Evolutionary conservation across 2,329 filamentous ascomycete genomes (phyloP), one percentile per base, ranked within the genome.

Genomic region (Aureobasidium sp.): DNA sequence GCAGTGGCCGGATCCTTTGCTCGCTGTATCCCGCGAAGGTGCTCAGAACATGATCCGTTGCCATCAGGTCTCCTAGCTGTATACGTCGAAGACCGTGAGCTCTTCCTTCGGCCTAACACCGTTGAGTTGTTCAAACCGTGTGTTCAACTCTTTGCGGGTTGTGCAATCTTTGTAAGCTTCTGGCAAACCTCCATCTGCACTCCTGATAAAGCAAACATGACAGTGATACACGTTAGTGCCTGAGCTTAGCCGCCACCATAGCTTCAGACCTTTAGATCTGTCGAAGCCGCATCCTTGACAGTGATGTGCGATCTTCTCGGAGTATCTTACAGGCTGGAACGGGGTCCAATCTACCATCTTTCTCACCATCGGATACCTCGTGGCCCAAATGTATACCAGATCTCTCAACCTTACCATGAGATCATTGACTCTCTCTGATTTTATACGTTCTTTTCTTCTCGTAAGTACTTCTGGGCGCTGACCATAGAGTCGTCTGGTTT

Each of bases 401-500:
- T 55, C 2, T 29, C 36, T 55, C 11, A 18, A 8, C 29, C 13
- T 40, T 15, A 11, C 20, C 2, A 15, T n/a, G n/a, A 36, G 53
- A 25, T 31, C 27, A 15, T 20, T 50, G n/a, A n/a, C n/a, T 36
- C 50, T 54, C 27, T 2, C 16, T 38, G 4, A 2, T 18, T 18
- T n/a, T 16, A 16, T 0, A 4, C 3, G 3, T 16, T 6, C 31
- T 3, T 16, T 6, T 2, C 7, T 9, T 23, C 10, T 54, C 8
- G 50, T 4, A 18, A 2, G n/a, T 2, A n/a, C 9, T 5, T 25
- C 33, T 16, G 20, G 18, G 18, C 8, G 50, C 29, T 6, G 31
- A 5, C 0, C 6, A n/a, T 20, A 31, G 31, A 7, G 47, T 3
- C 1, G 3, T 11, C 3, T 20, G 2, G 1, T 3, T 25, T n/a